Evolutionary conservation across 805 yeast genomes (phyloP).

Genomic region (Yarrowia osloensis): DNA sequence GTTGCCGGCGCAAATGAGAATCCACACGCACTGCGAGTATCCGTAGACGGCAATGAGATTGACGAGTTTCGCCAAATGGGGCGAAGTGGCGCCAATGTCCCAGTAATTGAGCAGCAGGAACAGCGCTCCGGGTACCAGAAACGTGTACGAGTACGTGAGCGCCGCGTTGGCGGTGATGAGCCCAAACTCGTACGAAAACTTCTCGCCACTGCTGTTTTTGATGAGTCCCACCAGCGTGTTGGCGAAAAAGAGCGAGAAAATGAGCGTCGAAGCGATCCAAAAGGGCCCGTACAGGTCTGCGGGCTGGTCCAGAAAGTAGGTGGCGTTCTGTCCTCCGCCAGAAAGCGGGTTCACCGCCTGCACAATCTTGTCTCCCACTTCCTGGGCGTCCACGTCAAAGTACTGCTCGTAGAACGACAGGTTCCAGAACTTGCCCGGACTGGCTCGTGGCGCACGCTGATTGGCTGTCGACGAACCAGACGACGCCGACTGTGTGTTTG

Average conservation of each 20-base stretch:
- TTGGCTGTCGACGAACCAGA: slow-evolving; percentile 4
- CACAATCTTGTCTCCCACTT: slow-evolving; percentile 57
- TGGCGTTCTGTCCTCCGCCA: slow-evolving; percentile 36
- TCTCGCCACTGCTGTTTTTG: slow-evolving; percentile 49
- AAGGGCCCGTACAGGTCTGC: slow-evolving; percentile 85
- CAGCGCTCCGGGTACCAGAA: slow-evolving; percentile 59
- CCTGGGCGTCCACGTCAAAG: slow-evolving; percentile 68
- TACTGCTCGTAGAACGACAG: slow-evolving; percentile 62
- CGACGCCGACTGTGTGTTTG: slow-evolving; percentile 6
- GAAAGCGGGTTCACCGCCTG: slow-evolving; percentile 59
- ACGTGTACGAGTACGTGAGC: slow-evolving; percentile 74
- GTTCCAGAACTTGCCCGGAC: slow-evolving; percentile 21
- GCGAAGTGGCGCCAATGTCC: slow-evolving; percentile 52
- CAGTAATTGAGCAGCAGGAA: slow-evolving; percentile 57
- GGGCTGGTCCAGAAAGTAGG: slow-evolving; percentile 44
- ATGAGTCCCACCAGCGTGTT: slow-evolving; percentile 68
- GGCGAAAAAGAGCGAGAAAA: slow-evolving; percentile 71
- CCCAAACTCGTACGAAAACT: slow-evolving; percentile 60
- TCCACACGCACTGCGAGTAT: slow-evolving; percentile 80
- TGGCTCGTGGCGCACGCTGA: slow-evolving; percentile 8
- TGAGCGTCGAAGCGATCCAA: slow-evolving; percentile 86
- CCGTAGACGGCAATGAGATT: slow-evolving; percentile 77
- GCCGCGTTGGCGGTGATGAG: slow-evolving; percentile 67
- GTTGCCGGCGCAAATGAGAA: slow-evolving; percentile 71
- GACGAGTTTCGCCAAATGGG: slow-evolving; percentile 48